phyloP scores from a whole-genome alignment of 129 eudicot genomes.

The Pittosporum tobira region DNA sequence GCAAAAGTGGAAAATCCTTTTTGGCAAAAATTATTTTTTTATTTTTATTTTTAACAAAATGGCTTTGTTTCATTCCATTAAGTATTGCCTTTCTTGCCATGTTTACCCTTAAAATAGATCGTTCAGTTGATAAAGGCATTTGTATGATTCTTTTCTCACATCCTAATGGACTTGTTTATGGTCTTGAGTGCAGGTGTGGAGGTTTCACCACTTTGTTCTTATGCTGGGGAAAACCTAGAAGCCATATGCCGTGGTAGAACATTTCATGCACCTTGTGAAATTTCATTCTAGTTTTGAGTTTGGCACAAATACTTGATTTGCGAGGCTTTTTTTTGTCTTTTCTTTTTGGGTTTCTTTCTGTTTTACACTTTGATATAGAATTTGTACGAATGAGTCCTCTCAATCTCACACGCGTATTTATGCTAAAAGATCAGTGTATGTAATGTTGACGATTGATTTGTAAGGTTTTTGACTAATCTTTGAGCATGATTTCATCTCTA shows the following conservation, averaged over 20 bases:
- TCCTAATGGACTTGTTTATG: not conserved
- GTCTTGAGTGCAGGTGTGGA: conserved; percentile 58
- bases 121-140: conserved; percentile 10
- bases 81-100: no score
- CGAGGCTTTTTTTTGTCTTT: not conserved
- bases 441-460: conserved; percentile 5
- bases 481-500: not conserved
- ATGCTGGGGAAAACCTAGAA: conserved; percentile 93
- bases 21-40: no score
- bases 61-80: no score
- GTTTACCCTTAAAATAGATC: no score
- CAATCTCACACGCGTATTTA: not conserved
- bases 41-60: no score
- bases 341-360: not conserved
- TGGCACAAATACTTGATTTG: not conserved
- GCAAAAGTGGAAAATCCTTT: no score
- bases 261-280: conserved; percentile 98
- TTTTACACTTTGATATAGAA: not conserved
- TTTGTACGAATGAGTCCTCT: conserved; percentile 9
- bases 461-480: conserved; percentile 7
- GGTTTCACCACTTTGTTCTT: conserved; percentile 93
- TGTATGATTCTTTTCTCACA: not conserved
- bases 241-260: conserved; percentile 96
- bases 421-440: not conserved
- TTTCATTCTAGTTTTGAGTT: conserved; percentile 46